These are phyloP conservation scores for Suillus brevipes DNA, from an alignment of 768 basidiomycete species.

Conservation along the genomic window DNA sequence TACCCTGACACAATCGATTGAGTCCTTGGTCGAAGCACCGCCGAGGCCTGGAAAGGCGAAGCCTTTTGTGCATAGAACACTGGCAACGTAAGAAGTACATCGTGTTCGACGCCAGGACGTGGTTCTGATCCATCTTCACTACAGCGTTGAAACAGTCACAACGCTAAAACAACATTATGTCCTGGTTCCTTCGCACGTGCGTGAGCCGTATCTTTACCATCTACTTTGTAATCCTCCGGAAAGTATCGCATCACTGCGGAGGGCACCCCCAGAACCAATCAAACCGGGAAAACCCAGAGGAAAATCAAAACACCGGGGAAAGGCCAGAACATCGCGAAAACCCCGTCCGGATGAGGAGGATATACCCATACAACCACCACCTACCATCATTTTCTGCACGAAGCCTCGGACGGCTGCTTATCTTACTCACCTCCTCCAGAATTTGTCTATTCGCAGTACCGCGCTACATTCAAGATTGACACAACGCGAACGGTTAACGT, in stretches of 20 bases:
- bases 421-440: slow-evolving; percentile 75
- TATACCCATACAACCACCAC: slow-evolving; percentile 75
- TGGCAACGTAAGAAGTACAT: slow-evolving; percentile 56
- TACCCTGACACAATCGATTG: slow-evolving; percentile 86
- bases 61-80: slow-evolving; percentile 84
- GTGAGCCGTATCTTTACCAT: slow-evolving; percentile 89
- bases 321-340: slow-evolving; percentile 36
- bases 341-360: slow-evolving; percentile 38
- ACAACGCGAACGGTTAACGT: slow-evolving; percentile 84
- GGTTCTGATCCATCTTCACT: slow-evolving; percentile 11
- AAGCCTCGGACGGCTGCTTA: slow-evolving; percentile 89
- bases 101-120: background rate
- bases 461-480: slow-evolving; percentile 92
- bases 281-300: slow-evolving; percentile 32
- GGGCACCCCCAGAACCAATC: slow-evolving; percentile 55
- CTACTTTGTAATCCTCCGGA: slow-evolving; percentile 88
- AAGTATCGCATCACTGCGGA: slow-evolving; percentile 66
- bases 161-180: slow-evolving; percentile 87
- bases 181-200: slow-evolving; percentile 91
- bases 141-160: slow-evolving; percentile 85
- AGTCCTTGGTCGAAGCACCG: slow-evolving; percentile 66
- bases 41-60: slow-evolving; percentile 82
- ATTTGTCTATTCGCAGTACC: slow-evolving; percentile 79
- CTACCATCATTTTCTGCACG: slow-evolving; percentile 93
- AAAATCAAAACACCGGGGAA: slow-evolving; percentile 23